phyloP scores from a whole-genome alignment of 2,329 filamentous ascomycete species.

The Penicillium sumatraense region DNA sequence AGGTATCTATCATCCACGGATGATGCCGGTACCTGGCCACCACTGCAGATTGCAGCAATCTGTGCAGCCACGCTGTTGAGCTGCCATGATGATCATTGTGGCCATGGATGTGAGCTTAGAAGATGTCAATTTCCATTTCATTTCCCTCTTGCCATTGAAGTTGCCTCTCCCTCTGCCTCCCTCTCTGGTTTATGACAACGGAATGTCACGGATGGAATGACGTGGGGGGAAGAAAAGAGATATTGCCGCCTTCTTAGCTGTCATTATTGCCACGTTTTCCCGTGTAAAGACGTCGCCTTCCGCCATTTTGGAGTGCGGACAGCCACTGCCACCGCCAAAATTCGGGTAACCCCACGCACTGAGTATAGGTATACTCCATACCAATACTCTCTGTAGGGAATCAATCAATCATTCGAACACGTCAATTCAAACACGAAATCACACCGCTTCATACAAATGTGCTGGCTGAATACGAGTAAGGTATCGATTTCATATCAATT shows the following conservation, averaged over 20 bases:
- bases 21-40: background rate
- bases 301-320: background rate
- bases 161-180: background rate
- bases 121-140: background rate
- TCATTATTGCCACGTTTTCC: background rate
- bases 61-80: conserved; percentile 8
- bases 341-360: background rate
- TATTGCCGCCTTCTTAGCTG: background rate
- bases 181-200: conserved; percentile 16
- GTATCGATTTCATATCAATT: background rate
- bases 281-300: no score
- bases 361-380: no score
- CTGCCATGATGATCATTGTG: conserved; percentile 9
- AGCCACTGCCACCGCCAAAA: conserved; percentile 2
- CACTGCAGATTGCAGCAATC: background rate
- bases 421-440: background rate
- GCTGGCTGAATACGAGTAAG: background rate
- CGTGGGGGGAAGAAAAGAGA: conserved; percentile 5
- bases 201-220: conserved; percentile 18
- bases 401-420: conserved; percentile 3
- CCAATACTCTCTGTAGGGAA: no score
- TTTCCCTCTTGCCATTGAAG: background rate
- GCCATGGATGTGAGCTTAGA: background rate
- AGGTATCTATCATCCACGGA: background rate
- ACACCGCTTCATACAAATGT: background rate